Evolutionary conservation across 192 early-diverging fungal genomes (phyloP).

Genomic region (Coemansia sp.): DNA sequence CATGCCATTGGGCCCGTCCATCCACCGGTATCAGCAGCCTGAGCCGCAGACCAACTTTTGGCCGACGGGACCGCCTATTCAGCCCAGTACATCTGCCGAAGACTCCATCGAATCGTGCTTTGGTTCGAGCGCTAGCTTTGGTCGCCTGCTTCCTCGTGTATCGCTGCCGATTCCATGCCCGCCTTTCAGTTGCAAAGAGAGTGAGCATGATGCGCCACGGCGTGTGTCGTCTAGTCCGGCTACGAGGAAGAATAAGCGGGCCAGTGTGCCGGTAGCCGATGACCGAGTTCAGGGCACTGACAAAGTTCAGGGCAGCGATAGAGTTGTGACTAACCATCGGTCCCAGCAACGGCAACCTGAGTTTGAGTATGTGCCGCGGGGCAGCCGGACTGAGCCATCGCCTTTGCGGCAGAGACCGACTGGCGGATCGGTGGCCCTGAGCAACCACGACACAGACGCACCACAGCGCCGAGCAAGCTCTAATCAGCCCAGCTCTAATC

Average conservation of each 20-base stretch:
- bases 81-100: background rate
- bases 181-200: background rate
- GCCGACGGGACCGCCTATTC: slow-evolving; percentile 1
- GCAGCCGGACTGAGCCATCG: background rate
- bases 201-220: background rate
- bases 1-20: background rate
- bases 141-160: background rate
- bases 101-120: background rate
- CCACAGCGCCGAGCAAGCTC: no score
- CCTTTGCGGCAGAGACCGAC: background rate
- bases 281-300: background rate
- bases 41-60: slow-evolving; percentile 15
- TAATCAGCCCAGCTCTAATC: no score
- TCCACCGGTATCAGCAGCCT: slow-evolving; percentile 6
- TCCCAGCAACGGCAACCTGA: background rate
- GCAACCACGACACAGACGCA: background rate
- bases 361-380: background rate
- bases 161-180: background rate
- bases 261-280: background rate
- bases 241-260: background rate
- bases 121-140: background rate
- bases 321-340: background rate
- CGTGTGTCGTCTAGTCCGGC: background rate
- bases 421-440: background rate
- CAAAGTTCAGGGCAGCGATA: no score